Conservation (phyloP, 192 early-diverging fungal species). For the Gamsiella multidivaricata region DNA sequence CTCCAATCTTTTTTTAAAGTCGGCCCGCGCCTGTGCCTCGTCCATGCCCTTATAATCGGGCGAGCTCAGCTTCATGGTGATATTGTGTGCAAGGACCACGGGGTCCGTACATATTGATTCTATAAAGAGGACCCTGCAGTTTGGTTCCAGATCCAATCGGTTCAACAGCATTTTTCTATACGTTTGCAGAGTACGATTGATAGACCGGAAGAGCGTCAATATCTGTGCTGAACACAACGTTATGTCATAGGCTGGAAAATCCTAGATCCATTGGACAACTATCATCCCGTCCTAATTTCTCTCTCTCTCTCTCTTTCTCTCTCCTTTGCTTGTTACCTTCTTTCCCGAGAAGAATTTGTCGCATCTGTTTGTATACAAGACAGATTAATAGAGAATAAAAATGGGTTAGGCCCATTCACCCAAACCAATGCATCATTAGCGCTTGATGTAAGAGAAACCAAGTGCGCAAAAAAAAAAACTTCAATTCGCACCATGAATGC, state of each 20-base stretch:
- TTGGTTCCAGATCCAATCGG: slow-evolving; percentile 66
- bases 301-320: slow-evolving; percentile 30
- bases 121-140: slow-evolving; percentile 77
- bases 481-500: slow-evolving; percentile 67
- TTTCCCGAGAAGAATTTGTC: slow-evolving; percentile 90
- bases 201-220: too few species aligned
- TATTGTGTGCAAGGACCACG: slow-evolving; percentile 49
- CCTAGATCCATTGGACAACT: too few species aligned
- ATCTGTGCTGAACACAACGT: too few species aligned
- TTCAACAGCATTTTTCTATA: slow-evolving; percentile 65
- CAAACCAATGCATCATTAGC: slow-evolving; percentile 33
- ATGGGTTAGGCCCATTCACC: too few species aligned
- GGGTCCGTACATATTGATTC: slow-evolving; percentile 91
- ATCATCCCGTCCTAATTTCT: neutral
- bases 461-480: neutral
- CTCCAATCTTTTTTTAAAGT: slow-evolving; percentile 85
- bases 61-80: slow-evolving; percentile 83
- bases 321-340: slow-evolving; percentile 66
- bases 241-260: too few species aligned
- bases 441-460: neutral
- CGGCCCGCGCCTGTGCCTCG: slow-evolving; percentile 80
- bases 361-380: slow-evolving; percentile 78
- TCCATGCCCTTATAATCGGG: slow-evolving; percentile 94
- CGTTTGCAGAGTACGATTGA: neutral
- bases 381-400: too few species aligned